phyloP scores from a whole-genome alignment of 352 stramenopile genomes.

The Pythium guiyangense region DNA sequence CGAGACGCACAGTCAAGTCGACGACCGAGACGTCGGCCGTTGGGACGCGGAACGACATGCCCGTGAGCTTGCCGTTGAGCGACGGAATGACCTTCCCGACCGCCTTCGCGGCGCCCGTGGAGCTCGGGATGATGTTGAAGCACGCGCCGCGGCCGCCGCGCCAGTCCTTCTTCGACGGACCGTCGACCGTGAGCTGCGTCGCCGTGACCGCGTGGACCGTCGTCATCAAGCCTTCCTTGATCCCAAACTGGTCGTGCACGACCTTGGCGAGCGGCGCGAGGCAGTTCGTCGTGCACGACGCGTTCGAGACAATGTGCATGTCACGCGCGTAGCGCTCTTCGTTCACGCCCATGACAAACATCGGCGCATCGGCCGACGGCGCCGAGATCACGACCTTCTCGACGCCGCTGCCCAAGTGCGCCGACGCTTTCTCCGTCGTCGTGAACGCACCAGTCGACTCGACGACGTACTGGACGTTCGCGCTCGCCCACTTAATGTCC shows the following conservation, averaged over 20 bases:
- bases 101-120: constrained; percentile 97
- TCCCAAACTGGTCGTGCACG: constrained; percentile 98
- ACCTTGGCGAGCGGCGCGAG: constrained; percentile 98
- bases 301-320: constrained; percentile 98
- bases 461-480: constrained; percentile 93
- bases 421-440: constrained; percentile 88
- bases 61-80: constrained; percentile 91
- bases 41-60: constrained; percentile 91
- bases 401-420: constrained; percentile 91
- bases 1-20: constrained; percentile 80
- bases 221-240: constrained; percentile 98
- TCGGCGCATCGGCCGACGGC: constrained; percentile 96
- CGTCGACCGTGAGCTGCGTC: constrained; percentile 97
- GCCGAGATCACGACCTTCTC: constrained; percentile 98
- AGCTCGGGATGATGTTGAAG: constrained; percentile 99
- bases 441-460: constrained; percentile 85
- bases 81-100: constrained; percentile 98
- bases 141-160: constrained; percentile 94
- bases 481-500: constrained; percentile 91
- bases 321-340: constrained; percentile 91
- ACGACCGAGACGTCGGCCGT: constrained; percentile 89
- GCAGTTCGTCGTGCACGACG: constrained; percentile 99
- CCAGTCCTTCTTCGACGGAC: constrained; percentile 98
- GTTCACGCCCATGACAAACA: constrained; percentile 99
- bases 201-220: constrained; percentile 98